Percentiles rank a stretch among this genome's conserved stretches.
Conservation (phyloP, 495 filamentous ascomycete species). For the Aspergillus homomorphus region DNA sequence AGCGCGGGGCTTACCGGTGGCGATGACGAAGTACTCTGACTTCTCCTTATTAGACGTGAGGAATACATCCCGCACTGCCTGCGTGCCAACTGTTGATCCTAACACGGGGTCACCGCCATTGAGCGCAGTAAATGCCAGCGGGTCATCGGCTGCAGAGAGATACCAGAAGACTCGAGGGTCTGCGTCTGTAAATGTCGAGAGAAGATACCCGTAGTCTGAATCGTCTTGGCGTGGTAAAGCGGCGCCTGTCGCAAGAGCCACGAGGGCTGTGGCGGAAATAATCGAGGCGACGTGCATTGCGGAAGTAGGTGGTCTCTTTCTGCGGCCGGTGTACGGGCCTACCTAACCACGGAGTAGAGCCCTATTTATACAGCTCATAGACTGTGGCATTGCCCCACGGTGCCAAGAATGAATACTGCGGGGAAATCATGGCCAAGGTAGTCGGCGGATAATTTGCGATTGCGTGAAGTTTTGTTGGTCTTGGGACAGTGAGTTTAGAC, state of each 20-base stretch:
- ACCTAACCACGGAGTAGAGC: background rate
- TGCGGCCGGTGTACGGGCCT: background rate
- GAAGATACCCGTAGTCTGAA: slow-evolving; percentile 10
- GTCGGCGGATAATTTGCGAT: too few species aligned
- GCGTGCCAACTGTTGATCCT: background rate
- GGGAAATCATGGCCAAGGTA: too few species aligned
- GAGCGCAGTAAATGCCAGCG: slow-evolving; percentile 8
- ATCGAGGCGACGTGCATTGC: background rate
- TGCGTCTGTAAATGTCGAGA: slow-evolving; percentile 13
- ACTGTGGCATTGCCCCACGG: too few species aligned
- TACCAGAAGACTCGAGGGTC: slow-evolving; percentile 14
- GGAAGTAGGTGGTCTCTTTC: background rate
- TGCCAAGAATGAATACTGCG: too few species aligned
- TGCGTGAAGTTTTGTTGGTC: too few species aligned
- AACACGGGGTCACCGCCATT: slow-evolving; percentile 11
- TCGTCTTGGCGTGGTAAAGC: slow-evolving; percentile 1
- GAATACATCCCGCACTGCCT: slow-evolving; percentile 9
- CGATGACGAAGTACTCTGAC: slow-evolving; percentile 11
- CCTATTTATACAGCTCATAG: background rate
- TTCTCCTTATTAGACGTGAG: slow-evolving; percentile 3
- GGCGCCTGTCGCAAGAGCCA: background rate
- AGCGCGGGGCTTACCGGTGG: background rate
- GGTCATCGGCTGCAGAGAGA: slow-evolving; percentile 1
- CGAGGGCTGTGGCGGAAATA: background rate
- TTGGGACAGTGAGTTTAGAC: background rate